Base-by-base conservation (phyloP, 495 filamentous ascomycete species). In the Sordaria brevicollis region DNA sequence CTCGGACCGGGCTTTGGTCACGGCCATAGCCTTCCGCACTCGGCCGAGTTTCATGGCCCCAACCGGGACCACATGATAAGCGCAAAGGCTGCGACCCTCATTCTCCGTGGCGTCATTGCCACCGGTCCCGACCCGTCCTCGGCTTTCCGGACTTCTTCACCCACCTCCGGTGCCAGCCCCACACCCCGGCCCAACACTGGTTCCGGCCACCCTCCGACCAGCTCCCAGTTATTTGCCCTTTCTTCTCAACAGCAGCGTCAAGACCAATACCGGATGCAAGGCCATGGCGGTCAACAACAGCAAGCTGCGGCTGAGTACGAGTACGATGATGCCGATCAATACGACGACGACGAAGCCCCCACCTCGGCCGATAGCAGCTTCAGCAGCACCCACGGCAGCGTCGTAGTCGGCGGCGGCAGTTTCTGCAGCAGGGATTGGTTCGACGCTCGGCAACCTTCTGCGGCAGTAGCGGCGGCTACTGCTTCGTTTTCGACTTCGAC, bases 111-210 rank as follows among this genome's bases (percentile, higher is more conserved):
- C 21, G 66, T 73, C 21, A 70, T 72, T 41, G 65, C 69, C 65
- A 70, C 66, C n/a, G 65, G 54, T 38, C 65, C 67, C 4, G 38
- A 67, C 36, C 29, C 31, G 15, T 67, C 67, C 39, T 67, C 69
- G 39, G 36, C 67, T 66, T 38, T 72, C 76, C 69, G 73, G 76
- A 75, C 69, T 79, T 37, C 75, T 25, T 67, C 70, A 80, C 25
- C 25, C 25, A 57, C 49, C 25, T 57, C 49, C 13, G 49, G 49
- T 15, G 19, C 78, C 75, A 17, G 75, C 72, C 21, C 73, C 43
- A 13, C 79, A 72, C 37, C 79, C 69, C 25, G 76, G 71, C 57
- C 79, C 68, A 2, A 78, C 73, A 21, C 74, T 35, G 31, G 49
- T 57, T 57, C 49, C 4, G 49, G 25, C 25, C 49, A 57, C 49